Evolutionary conservation across 2,329 filamentous ascomycete genomes (phyloP).

Genomic region (Hortaea werneckii): DNA sequence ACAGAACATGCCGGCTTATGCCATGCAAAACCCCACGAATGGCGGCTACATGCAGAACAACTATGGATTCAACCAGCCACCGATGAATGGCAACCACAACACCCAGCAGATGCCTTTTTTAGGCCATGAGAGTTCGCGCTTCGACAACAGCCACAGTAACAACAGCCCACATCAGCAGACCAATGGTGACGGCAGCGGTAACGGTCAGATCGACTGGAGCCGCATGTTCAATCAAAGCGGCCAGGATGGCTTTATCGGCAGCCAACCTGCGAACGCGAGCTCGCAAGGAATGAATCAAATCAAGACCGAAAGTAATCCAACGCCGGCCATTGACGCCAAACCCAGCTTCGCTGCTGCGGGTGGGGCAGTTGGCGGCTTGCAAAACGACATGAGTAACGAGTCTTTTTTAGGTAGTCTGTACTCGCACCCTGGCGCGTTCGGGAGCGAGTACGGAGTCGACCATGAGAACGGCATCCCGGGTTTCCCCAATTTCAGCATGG

Average conservation of each 20-base stretch:
- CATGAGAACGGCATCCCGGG: slow-evolving; percentile 24
- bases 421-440: slow-evolving; percentile 34
- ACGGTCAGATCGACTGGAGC: slow-evolving; percentile 33
- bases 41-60: slow-evolving; percentile 18
- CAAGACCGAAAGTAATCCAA: slow-evolving; percentile 31
- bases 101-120: slow-evolving; percentile 27
- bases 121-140: slow-evolving; percentile 28
- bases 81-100: slow-evolving; percentile 19
- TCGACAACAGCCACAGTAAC: slow-evolving; percentile 26
- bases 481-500: slow-evolving; percentile 34
- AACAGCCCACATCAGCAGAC: slow-evolving; percentile 19
- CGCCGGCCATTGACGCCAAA: slow-evolving; percentile 14
- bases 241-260: slow-evolving; percentile 35
- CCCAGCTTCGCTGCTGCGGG: background rate
- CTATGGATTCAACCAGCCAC: slow-evolving; percentile 21
- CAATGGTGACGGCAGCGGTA: slow-evolving; percentile 22
- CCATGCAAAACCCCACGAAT: slow-evolving; percentile 22
- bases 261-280: slow-evolving; percentile 37
- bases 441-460: slow-evolving; percentile 25
- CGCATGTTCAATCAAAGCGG: slow-evolving; percentile 34
- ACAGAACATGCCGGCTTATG: slow-evolving; percentile 23
- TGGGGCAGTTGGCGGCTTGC: slow-evolving; percentile 10
- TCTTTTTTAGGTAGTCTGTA: slow-evolving; percentile 41
- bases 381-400: slow-evolving; percentile 35
- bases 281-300: slow-evolving; percentile 24